Base-by-base conservation (phyloP, 306 rosid genomes). In the Pterocarpus macrocarpus region DNA sequence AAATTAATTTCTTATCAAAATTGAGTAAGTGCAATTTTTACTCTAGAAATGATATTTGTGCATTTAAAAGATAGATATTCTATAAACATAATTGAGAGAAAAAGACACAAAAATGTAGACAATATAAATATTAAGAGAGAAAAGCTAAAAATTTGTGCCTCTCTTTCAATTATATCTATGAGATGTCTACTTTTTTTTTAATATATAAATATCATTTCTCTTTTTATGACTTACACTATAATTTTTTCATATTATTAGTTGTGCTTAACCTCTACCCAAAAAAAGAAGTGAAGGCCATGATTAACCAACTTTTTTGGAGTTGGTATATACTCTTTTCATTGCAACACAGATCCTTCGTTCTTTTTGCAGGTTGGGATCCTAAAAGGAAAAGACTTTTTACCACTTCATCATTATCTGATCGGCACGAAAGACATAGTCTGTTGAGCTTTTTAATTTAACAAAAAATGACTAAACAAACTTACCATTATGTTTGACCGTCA, bases 361-460 rank as follows among this genome's bases (percentile, higher is more conserved):
- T 81, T 67, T 81, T 57, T 47, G 3, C 11, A 64, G 55, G 85
- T 76, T 64, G 12, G 38, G 28, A 28, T 50, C 73, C 36, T 39
- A 38, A 49, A 62, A 61, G 52, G 82, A 76, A 76, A 69, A 17
- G 45, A 5, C 5, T 64, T 8, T 35, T 35, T 6, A 0, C n/a
- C 8, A 10, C 38, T 68, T 68, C 14, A 2, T 68, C 16, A 22
- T 68, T 66, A 34, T 66, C 53, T 66, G 34, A 63, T 34, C 14
- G 3, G 9, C 43, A 34, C 7, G 5, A 13, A 63, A 63, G 22
- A 14, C 22, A 59, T 30, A 59, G 4, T 11, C 41, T 33, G 7
- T 5, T 59, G 38, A 3, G 10, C 8, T 17, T 57, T 57, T 22
- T 17, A 22, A 22, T 22, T 17, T 5, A 28, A 28, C 2, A 32